These are phyloP conservation scores for Penicillium freii DNA, from an alignment of 2,329 filamentous ascomycete species.

Conservation along the genomic window DNA sequence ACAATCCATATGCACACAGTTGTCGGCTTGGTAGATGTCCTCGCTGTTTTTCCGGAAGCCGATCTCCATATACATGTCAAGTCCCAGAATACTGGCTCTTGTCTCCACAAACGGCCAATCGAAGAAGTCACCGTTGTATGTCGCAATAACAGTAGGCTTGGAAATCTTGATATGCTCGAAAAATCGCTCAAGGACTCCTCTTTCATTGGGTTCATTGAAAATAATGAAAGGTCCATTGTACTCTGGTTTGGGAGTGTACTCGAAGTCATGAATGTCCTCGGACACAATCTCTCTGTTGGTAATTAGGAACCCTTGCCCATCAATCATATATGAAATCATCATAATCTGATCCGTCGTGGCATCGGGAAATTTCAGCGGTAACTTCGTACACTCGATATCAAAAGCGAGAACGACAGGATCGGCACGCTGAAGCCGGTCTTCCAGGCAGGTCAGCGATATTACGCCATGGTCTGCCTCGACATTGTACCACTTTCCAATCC, in stretches of 20 bases:
- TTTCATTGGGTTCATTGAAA: slow-evolving; percentile 96
- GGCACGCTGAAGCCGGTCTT: slow-evolving; percentile 82
- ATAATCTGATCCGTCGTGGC: slow-evolving; percentile 93
- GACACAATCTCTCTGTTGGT: slow-evolving; percentile 97
- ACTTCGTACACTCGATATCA: slow-evolving; percentile 97
- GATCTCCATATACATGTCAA: slow-evolving; percentile 99
- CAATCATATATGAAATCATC: slow-evolving; percentile 99
- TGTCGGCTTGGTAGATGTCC: slow-evolving; percentile 93
- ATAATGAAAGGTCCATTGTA: slow-evolving; percentile 95
- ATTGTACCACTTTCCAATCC: slow-evolving; percentile 95
- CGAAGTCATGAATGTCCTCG: slow-evolving; percentile 95
- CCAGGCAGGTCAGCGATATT: slow-evolving; percentile 78
- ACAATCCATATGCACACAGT: slow-evolving; percentile 98
- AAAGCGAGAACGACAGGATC: slow-evolving; percentile 99
- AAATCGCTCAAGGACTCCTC: slow-evolving; percentile 81
- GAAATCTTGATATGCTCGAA: slow-evolving; percentile 95
- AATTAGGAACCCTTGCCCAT: slow-evolving; percentile 95
- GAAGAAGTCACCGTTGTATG: slow-evolving; percentile 99
- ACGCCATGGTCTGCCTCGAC: slow-evolving; percentile 91
- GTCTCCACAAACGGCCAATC: slow-evolving; percentile 99
- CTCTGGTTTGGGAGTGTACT: slow-evolving; percentile 96
- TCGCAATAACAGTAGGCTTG: slow-evolving; percentile 92
- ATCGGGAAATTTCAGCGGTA: slow-evolving; percentile 95
- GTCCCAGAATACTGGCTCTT: slow-evolving; percentile 86
- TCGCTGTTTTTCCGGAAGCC: slow-evolving; percentile 94